A percentile compares a stretch with the other conserved stretches of the same genome.
These are phyloP conservation scores for Rhizomucor miehei DNA, from an alignment of 371 early-diverging fungal species.

Conservation along the genomic window DNA sequence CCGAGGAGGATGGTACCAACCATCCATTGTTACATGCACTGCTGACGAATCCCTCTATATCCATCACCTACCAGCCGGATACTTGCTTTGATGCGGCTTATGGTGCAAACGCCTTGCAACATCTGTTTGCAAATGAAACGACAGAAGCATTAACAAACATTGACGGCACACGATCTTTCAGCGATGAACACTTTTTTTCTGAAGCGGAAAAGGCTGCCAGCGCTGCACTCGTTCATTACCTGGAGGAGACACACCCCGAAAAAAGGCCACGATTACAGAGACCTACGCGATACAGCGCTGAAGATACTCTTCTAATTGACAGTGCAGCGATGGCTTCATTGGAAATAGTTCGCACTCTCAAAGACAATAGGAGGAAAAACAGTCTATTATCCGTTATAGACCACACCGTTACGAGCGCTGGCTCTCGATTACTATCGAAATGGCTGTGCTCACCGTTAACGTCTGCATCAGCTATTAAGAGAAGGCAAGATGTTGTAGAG, in stretches of 20 bases:
- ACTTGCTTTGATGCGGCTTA: constrained; percentile 10
- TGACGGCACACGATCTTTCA: too few relatives aligned
- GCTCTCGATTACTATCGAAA: constrained; percentile 68
- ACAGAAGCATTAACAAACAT: neutral
- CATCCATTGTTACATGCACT: constrained; percentile 1
- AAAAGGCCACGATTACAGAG: constrained; percentile 42
- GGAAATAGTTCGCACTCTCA: constrained; percentile 52
- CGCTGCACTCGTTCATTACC: constrained; percentile 50
- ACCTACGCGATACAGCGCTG: constrained; percentile 42
- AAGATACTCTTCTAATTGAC: constrained; percentile 57
- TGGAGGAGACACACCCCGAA: constrained; percentile 54
- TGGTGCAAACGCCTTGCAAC: neutral
- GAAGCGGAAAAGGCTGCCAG: constrained; percentile 49
- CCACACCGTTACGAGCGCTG: constrained; percentile 77
- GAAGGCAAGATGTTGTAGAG: constrained; percentile 68
- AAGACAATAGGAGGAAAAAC: constrained; percentile 48
- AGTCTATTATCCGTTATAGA: constrained; percentile 72
- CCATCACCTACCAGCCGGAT: constrained; percentile 28
- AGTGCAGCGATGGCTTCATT: constrained; percentile 57
- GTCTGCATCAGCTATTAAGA: constrained; percentile 48
- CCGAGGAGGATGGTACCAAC: neutral
- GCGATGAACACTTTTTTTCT: constrained; percentile 15
- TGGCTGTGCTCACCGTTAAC: constrained; percentile 73
- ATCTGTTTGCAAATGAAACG: neutral
- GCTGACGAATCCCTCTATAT: constrained; percentile 6